phyloP scores from a whole-genome alignment of 208 protist species.

The Crithidia bombi region DNA sequence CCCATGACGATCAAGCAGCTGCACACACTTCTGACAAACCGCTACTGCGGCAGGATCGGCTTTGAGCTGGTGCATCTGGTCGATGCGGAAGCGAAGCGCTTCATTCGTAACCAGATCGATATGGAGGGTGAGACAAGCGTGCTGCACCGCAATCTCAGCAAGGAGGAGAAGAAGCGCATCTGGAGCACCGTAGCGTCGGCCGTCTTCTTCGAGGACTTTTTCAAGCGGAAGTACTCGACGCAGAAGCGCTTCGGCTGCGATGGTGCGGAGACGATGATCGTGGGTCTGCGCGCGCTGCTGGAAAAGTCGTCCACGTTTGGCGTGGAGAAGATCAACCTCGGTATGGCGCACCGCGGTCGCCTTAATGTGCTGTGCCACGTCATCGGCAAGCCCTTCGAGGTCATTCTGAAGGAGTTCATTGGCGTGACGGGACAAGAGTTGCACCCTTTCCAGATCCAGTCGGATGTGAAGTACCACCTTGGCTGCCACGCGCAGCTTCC shows the following conservation, averaged over 20 bases:
- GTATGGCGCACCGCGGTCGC: slow-evolving; percentile 98
- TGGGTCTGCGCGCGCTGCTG: slow-evolving; percentile 94
- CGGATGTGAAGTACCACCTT: slow-evolving; percentile 99
- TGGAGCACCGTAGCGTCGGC: slow-evolving; percentile 92
- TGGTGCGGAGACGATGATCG: slow-evolving; percentile 95
- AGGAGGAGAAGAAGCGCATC: slow-evolving; percentile 86
- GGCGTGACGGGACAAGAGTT: slow-evolving; percentile 76
- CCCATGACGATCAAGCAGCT: slow-evolving; percentile 85
- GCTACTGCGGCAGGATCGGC: slow-evolving; percentile 92
- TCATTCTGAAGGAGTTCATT: slow-evolving; percentile 93
- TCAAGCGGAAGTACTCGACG: slow-evolving; percentile 93
- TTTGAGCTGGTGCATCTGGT: slow-evolving; percentile 97
- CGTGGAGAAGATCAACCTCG: slow-evolving; percentile 95
- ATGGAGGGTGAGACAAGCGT: slow-evolving; percentile 45
- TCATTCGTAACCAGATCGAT: slow-evolving; percentile 93
- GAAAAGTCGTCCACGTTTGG: slow-evolving; percentile 86
- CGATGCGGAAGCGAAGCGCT: slow-evolving; percentile 86
- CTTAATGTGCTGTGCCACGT: slow-evolving; percentile 98
- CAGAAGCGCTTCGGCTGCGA: slow-evolving; percentile 98
- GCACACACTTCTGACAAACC: slow-evolving; percentile 72
- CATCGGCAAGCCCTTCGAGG: slow-evolving; percentile 95
- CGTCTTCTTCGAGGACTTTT: slow-evolving; percentile 96
- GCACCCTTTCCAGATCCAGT: slow-evolving; percentile 93
- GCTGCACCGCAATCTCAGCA: slow-evolving; percentile 56
- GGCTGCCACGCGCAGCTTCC: slow-evolving; percentile 84